Conservation (phyloP, 768 basidiomycete genomes). For the Cystobasidium tubakii region DNA sequence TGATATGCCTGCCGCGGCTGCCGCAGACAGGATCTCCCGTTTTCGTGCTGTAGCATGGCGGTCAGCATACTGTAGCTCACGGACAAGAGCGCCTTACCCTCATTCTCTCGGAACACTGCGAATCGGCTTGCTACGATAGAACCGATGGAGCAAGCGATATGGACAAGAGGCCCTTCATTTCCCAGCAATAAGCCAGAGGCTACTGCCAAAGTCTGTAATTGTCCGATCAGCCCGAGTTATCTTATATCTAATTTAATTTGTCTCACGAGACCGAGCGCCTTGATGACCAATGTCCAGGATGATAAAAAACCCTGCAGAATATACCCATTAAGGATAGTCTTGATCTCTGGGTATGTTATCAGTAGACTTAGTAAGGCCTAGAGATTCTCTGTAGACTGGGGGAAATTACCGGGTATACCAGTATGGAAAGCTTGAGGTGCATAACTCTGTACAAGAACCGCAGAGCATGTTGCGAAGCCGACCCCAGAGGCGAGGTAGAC, state of each 20-base stretch:
- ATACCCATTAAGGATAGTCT: conserved; percentile 76
- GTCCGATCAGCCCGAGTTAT: no score
- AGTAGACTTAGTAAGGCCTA: background rate
- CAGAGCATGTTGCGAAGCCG: conserved; percentile 41
- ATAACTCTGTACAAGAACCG: conserved; percentile 43
- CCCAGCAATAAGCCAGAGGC: conserved; percentile 60
- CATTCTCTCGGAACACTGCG: conserved; percentile 83
- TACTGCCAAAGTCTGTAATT: conserved; percentile 8
- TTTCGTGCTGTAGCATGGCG: conserved; percentile 55
- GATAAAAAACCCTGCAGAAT: conserved; percentile 36
- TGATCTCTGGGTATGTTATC: conserved; percentile 77
- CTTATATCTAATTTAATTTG: conserved; percentile 70
- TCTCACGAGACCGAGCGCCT: conserved; percentile 77
- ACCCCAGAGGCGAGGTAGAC: conserved; percentile 42
- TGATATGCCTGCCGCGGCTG: conserved; percentile 92
- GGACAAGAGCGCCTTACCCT: no score
- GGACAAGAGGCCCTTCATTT: conserved; percentile 69
- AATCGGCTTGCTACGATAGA: conserved; percentile 83
- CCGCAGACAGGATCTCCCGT: conserved; percentile 89
- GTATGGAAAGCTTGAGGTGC: conserved; percentile 44
- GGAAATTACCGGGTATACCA: conserved; percentile 32
- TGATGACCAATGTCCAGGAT: conserved; percentile 76
- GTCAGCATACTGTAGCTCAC: no score
- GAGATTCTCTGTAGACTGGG: background rate
- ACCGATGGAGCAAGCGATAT: conserved; percentile 85